These are phyloP conservation scores for Populus hybrid DNA, from an alignment of 441 rosid genomes.

Conservation along the genomic window DNA sequence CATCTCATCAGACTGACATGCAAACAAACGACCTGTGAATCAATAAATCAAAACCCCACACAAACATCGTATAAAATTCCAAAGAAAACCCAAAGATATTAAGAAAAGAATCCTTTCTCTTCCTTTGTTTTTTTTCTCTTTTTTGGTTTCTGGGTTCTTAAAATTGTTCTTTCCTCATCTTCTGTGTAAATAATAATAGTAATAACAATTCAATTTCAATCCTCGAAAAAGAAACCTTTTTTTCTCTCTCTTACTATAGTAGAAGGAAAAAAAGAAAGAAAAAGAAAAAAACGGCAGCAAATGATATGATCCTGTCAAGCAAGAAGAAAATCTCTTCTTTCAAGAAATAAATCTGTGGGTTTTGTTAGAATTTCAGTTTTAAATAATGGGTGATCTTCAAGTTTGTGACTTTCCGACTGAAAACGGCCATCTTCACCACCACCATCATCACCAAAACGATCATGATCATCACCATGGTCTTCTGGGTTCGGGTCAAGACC, in stretches of 20 bases:
- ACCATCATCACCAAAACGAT: background rate
- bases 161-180: background rate
- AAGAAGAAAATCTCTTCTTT: too few relatives aligned
- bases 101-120: background rate
- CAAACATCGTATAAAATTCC: background rate
- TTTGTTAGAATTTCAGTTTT: too few relatives aligned
- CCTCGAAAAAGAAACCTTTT: background rate
- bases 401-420: background rate
- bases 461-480: background rate
- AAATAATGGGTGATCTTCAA: background rate
- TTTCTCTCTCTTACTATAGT: background rate
- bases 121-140: background rate
- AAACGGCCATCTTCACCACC: background rate
- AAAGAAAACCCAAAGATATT: background rate
- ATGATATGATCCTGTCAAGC: background rate
- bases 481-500: background rate
- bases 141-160: background rate
- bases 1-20: background rate
- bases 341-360: too few relatives aligned
- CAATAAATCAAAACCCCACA: background rate
- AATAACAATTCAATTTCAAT: background rate
- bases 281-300: background rate
- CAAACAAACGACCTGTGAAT: background rate
- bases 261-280: background rate
- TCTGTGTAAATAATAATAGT: background rate